Conservation (phyloP, 805 yeast species). For the Candida multigemmis region DNA sequence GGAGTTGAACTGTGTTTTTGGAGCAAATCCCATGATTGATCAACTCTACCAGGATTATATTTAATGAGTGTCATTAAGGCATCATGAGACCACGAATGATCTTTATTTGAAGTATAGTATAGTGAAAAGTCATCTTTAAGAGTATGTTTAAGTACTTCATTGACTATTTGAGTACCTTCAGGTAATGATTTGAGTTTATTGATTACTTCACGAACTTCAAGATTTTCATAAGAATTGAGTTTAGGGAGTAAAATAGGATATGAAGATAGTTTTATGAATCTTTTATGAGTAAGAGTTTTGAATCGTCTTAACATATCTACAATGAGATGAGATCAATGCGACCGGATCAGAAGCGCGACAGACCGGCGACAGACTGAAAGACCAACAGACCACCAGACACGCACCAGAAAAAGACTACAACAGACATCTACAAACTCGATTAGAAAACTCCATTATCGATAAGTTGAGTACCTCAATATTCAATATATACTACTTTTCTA, state of each 20-base stretch:
- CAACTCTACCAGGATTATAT: conserved; percentile 46
- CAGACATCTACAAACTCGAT: no score
- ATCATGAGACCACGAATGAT: conserved; percentile 6
- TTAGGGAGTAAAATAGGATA: no score
- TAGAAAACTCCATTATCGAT: not conserved
- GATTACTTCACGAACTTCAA: conserved; percentile 6
- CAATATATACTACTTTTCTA: conserved; percentile 4
- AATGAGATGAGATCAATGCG: conserved; percentile 1
- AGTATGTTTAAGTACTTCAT: conserved; percentile 10
- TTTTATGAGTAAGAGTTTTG: no score
- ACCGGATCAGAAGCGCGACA: not conserved
- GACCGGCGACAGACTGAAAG: no score
- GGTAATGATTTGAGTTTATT: conserved; percentile 4
- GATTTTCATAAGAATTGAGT: no score
- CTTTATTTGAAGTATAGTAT: conserved; percentile 14
- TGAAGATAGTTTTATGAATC: no score
- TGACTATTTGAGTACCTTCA: conserved; percentile 5
- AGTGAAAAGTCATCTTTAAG: conserved; percentile 17
- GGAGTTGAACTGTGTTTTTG: conserved; percentile 12
- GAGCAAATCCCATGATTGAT: conserved; percentile 40
- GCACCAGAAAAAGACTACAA: no score
- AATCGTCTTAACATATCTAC: not conserved
- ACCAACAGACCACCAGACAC: no score
- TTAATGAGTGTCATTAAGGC: conserved; percentile 18
- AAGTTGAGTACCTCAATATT: not conserved